These are phyloP conservation scores for Triadica sebifera DNA, from an alignment of 345 rosid genomes.

Conservation along the genomic window DNA sequence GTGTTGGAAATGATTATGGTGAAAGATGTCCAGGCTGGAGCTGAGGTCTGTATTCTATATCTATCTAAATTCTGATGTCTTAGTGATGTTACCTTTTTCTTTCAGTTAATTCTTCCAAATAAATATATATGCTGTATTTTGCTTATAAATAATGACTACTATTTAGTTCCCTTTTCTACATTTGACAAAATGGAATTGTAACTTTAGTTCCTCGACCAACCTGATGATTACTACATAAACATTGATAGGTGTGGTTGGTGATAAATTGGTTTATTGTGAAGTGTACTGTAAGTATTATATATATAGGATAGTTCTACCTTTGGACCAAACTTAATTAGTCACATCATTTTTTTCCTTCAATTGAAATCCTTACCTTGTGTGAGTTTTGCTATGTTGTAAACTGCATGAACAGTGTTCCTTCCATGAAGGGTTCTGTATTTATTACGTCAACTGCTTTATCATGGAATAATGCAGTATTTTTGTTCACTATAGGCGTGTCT, in stretches of 20 bases:
- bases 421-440: background rate
- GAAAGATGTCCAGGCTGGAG: constrained; percentile 65
- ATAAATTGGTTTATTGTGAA: background rate
- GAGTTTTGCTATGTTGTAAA: background rate
- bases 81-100: background rate
- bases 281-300: background rate
- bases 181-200: background rate
- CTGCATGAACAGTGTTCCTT: constrained; percentile 1
- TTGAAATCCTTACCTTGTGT: background rate
- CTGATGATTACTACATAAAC: no score
- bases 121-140: background rate
- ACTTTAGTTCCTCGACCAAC: background rate
- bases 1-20: constrained; percentile 85
- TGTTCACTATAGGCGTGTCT: background rate
- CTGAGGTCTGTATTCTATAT: constrained; percentile 47
- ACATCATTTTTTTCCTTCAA: background rate
- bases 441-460: background rate
- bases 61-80: background rate
- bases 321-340: background rate
- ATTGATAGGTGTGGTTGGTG: no score
- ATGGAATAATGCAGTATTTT: background rate
- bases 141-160: background rate
- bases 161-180: background rate
- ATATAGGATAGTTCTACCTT: no score
- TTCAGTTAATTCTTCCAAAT: background rate